Conservation (phyloP, 352 stramenopile genomes). For the Phytopythium oedochilum region DNA sequence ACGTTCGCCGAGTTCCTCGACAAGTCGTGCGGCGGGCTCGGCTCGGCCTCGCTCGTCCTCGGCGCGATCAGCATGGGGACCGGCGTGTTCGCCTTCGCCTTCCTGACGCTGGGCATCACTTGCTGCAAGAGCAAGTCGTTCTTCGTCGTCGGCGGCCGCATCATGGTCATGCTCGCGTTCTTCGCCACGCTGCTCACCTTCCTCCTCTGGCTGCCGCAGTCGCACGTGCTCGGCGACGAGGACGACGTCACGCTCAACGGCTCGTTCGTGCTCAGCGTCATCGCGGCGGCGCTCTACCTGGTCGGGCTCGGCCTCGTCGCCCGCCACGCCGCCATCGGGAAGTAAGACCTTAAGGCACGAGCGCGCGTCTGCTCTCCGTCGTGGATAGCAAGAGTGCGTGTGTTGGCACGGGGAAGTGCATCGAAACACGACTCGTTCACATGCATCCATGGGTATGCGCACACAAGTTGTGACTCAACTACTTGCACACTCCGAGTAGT, state of each 20-base stretch:
- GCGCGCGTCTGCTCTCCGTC: not conserved
- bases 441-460: not conserved
- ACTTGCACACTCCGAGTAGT: no score
- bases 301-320: constrained; percentile 24
- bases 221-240: constrained; percentile 40
- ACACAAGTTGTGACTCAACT: no score
- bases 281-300: constrained; percentile 44
- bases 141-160: constrained; percentile 44
- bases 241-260: constrained; percentile 54
- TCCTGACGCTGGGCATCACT: constrained; percentile 51
- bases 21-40: constrained; percentile 48
- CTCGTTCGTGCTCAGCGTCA: constrained; percentile 49
- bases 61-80: constrained; percentile 31
- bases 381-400: not conserved
- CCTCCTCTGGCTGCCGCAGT: constrained; percentile 52
- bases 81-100: constrained; percentile 41
- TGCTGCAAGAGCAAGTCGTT: constrained; percentile 69
- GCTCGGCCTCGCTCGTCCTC: constrained; percentile 39
- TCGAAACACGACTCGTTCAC: not conserved
- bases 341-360: no score
- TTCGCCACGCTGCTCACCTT: constrained; percentile 49
- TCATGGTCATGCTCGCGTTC: constrained; percentile 35
- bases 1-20: constrained; percentile 61
- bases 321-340: constrained; percentile 16
- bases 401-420: no score